phyloP scores from a whole-genome alignment of 2,329 filamentous ascomycete genomes.

The Blumeria graminis region DNA sequence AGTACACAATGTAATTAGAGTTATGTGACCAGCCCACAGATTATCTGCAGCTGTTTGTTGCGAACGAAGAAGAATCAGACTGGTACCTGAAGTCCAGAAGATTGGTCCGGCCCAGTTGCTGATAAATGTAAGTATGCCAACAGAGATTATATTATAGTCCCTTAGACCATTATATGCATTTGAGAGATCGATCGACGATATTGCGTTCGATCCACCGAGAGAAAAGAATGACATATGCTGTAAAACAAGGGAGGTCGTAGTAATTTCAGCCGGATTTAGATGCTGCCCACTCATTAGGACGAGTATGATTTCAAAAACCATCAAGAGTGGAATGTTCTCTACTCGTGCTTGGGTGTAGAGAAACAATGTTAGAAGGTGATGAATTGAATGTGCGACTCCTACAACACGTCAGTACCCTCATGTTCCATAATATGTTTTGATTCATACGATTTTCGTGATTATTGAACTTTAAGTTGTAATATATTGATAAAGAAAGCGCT shows the following conservation, averaged over 20 bases:
- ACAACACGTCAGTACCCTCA: background rate
- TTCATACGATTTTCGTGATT: no score
- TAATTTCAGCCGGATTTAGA: conserved; percentile 32
- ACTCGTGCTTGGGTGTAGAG: conserved; percentile 69
- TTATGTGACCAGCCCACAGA: conserved; percentile 24
- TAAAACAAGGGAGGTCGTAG: conserved; percentile 48
- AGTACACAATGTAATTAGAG: conserved; percentile 45
- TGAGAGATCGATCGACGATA: conserved; percentile 83
- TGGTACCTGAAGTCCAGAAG: conserved; percentile 56
- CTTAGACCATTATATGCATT: conserved; percentile 84
- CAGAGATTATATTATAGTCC: conserved; percentile 55
- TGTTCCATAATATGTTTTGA: no score
- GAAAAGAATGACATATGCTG: conserved; percentile 75
- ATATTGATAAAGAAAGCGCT: no score
- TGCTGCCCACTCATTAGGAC: conserved; percentile 24
- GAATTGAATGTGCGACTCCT: conserved; percentile 22
- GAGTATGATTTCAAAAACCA: conserved; percentile 44
- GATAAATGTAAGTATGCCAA: conserved; percentile 63
- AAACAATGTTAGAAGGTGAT: conserved; percentile 52
- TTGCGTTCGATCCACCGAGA: conserved; percentile 75
- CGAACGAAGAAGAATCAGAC: conserved; percentile 28
- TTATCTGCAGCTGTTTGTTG: conserved; percentile 4
- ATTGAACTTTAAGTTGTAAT: no score
- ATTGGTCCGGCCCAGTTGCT: conserved; percentile 82
- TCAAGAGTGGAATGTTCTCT: conserved; percentile 64